phyloP scores from a whole-genome alignment of 148 eudicot species.

The Fagopyrum tataricum region DNA sequence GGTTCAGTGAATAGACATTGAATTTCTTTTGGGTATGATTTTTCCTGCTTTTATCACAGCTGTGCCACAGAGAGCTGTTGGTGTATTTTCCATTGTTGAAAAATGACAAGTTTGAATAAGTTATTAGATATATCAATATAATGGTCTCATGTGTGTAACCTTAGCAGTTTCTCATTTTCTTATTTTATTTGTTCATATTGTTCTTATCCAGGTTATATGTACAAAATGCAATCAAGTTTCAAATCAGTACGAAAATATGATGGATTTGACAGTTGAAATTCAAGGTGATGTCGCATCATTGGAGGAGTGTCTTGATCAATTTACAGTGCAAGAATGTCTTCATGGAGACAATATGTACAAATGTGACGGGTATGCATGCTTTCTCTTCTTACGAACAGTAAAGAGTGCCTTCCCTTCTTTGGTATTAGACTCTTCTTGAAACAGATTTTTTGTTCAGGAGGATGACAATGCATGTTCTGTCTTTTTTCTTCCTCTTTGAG shows the following conservation, averaged over 20 bases:
- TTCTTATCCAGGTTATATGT: slow-evolving; percentile 59
- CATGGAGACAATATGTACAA: slow-evolving; percentile 87
- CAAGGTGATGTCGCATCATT: slow-evolving; percentile 75
- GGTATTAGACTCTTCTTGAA: neutral
- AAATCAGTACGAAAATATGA: slow-evolving; percentile 83
- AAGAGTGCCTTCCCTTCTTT: neutral
- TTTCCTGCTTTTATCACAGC: neutral
- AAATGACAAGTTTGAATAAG: neutral
- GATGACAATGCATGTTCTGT: neutral
- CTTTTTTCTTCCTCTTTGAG: neutral
- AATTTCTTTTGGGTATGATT: too few relatives aligned
- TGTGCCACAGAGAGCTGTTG: neutral
- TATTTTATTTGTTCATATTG: neutral
- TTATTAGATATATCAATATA: neutral
- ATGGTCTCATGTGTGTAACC: neutral
- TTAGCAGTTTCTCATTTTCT: neutral
- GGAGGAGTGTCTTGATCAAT: slow-evolving; percentile 84
- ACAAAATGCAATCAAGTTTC: slow-evolving; percentile 64
- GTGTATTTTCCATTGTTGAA: neutral
- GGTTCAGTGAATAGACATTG: too few relatives aligned
- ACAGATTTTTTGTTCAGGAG: neutral
- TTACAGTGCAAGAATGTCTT: slow-evolving; percentile 76
- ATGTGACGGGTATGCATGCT: slow-evolving; percentile 77
- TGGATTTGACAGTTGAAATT: slow-evolving; percentile 95
- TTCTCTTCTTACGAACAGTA: neutral